Conservation (phyloP, 116 monocot genomes). For the Posidonia oceanica region DNA sequence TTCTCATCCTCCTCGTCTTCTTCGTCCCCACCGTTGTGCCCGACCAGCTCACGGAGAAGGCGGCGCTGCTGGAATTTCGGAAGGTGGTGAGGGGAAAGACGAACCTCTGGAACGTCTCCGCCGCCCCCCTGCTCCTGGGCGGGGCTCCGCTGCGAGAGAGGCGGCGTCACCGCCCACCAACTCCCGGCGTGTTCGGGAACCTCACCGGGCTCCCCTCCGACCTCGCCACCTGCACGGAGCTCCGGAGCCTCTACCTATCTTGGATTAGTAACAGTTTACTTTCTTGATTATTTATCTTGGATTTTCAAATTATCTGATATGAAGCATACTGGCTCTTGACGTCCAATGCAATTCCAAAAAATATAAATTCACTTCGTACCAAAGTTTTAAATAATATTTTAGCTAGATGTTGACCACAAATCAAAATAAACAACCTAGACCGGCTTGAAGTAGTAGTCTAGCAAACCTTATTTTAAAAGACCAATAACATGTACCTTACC, state of each 20-base stretch:
- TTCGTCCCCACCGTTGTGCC: constrained; percentile 3
- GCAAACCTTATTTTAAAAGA: too few relatives aligned
- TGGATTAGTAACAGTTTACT: too few relatives aligned
- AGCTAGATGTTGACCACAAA: too few relatives aligned
- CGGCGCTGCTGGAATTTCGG: constrained; percentile 37
- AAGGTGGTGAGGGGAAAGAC: constrained; percentile 20
- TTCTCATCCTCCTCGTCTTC: background rate
- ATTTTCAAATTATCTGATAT: too few relatives aligned
- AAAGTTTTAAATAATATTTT: too few relatives aligned
- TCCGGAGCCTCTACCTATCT: constrained; percentile 33
- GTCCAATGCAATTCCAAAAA: too few relatives aligned
- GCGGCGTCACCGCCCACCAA: constrained; percentile 38
- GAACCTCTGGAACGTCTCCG: constrained; percentile 25
- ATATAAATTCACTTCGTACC: too few relatives aligned
- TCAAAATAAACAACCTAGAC: too few relatives aligned
- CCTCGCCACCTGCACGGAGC: constrained; percentile 21
- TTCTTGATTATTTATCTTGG: too few relatives aligned
- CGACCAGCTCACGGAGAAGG: constrained; percentile 20
- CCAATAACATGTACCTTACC: too few relatives aligned
- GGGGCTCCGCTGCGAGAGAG: constrained; percentile 31
- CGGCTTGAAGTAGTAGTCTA: too few relatives aligned
- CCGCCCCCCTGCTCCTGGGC: constrained; percentile 37
- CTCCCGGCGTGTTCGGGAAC: constrained; percentile 28
- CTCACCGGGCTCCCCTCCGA: constrained; percentile 52
- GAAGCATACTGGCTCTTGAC: too few relatives aligned